These are phyloP conservation scores for Nissolia schottii DNA, from an alignment of 306 rosid species.

Conservation along the genomic window DNA sequence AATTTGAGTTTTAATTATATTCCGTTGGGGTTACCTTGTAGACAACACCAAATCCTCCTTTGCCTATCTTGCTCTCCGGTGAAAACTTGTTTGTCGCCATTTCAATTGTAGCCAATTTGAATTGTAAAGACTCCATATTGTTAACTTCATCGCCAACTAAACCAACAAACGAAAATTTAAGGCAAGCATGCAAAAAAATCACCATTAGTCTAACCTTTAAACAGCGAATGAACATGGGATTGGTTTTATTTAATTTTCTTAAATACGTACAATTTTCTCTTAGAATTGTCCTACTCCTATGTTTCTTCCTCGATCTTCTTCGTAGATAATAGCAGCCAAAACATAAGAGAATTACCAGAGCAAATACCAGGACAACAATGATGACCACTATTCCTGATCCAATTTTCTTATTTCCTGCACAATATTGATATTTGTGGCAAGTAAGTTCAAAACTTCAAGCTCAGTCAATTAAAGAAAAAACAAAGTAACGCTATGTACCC, in stretches of 20 bases:
- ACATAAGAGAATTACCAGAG: neutral
- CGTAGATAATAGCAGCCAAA: conserved; percentile 4
- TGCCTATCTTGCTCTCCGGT: conserved; percentile 29
- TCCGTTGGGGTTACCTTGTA: conserved; percentile 32
- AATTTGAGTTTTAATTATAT: no score
- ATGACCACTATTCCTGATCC: conserved; percentile 7
- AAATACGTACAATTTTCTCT: conserved; percentile 25
- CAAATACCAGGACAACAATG: neutral
- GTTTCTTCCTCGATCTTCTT: conserved; percentile 15
- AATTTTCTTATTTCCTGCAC: conserved; percentile 20
- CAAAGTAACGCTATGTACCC: no score
- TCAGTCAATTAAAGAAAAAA: neutral
- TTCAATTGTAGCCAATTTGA: conserved; percentile 35
- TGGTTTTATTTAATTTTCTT: neutral
- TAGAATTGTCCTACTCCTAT: neutral
- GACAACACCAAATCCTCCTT: conserved; percentile 54
- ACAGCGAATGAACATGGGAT: neutral
- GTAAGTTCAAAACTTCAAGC: neutral
- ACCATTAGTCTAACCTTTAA: neutral
- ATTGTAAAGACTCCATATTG: conserved; percentile 35
- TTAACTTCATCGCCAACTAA: conserved; percentile 16
- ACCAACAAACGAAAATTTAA: neutral
- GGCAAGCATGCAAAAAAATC: neutral
- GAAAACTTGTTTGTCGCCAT: conserved; percentile 48
- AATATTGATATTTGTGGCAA: neutral